Conservation (phyloP, 352 stramenopile species). For the Globisporangium echinulatum region DNA sequence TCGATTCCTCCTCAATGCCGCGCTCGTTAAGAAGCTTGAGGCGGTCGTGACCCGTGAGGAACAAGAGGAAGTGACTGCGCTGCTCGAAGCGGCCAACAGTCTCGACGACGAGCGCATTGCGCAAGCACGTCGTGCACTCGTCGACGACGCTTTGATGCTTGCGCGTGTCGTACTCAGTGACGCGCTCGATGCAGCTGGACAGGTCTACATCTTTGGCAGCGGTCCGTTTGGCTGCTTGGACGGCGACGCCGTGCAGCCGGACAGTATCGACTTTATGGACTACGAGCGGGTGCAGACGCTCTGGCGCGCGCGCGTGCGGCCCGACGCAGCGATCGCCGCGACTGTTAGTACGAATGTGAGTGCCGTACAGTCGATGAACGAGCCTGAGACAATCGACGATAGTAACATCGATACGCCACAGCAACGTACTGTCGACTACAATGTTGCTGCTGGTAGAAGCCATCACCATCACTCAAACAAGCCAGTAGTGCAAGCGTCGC, state of each 20-base stretch:
- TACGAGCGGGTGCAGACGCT: conserved; percentile 46
- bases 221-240: conserved; percentile 61
- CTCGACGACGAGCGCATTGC: conserved; percentile 45
- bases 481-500: conserved; percentile 1
- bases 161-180: conserved; percentile 38
- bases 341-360: background rate
- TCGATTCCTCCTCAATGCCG: conserved; percentile 36
- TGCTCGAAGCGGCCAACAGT: conserved; percentile 46
- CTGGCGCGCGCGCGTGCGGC: conserved; percentile 51
- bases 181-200: conserved; percentile 61
- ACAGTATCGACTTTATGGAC: conserved; percentile 76
- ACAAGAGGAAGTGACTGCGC: conserved; percentile 46
- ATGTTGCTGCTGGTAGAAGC: background rate
- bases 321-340: conserved; percentile 6
- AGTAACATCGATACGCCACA: too few species aligned
- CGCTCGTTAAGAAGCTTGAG: conserved; percentile 59
- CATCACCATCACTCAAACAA: too few species aligned
- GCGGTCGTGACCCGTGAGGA: conserved; percentile 62
- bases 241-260: conserved; percentile 36
- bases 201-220: conserved; percentile 78
- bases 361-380: background rate
- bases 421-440: too few species aligned
- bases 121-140: conserved; percentile 32
- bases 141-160: conserved; percentile 40
- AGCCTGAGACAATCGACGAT: background rate